These are phyloP conservation scores for Yamadazyma phyllophila DNA, from an alignment of 805 yeast species.

Conservation along the genomic window DNA sequence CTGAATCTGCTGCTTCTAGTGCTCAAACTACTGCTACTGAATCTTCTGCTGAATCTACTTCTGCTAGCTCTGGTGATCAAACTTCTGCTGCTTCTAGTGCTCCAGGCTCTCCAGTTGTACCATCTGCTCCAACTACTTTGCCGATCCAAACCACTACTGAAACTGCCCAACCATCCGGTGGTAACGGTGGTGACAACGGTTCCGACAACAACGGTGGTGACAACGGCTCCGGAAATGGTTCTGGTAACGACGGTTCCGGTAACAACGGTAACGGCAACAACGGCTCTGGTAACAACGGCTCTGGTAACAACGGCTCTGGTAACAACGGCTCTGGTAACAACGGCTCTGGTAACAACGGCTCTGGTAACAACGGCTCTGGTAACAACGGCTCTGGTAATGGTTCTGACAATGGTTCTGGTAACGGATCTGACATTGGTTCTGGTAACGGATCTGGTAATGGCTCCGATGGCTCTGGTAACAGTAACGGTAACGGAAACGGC, in stretches of 20 bases:
- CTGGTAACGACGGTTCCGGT: background rate
- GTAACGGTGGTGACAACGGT: background rate
- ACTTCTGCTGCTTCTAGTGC: background rate
- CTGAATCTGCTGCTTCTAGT: constrained; percentile 9
- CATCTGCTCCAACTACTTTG: constrained; percentile 5
- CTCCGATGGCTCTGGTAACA: background rate
- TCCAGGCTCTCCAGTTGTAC: constrained; percentile 1
- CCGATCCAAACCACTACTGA: background rate
- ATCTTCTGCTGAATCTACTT: constrained; percentile 5
- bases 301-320: background rate
- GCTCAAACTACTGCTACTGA: background rate
- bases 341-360: background rate
- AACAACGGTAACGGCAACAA: background rate
- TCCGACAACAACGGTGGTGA: background rate
- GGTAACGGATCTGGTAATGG: too few species aligned
- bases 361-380: background rate
- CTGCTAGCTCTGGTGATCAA: background rate
- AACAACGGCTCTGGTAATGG: too few species aligned
- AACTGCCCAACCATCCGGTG: constrained; percentile 1
- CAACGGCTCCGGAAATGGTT: background rate
- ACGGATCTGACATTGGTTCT: too few species aligned
- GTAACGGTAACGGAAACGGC: too few species aligned
- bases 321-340: background rate
- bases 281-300: background rate
- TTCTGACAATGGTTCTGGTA: background rate